Evolutionary conservation across 192 early-diverging fungal species (phyloP), one percentile per base, ranked within the genome.

Genomic region (Pilaira anomala): DNA sequence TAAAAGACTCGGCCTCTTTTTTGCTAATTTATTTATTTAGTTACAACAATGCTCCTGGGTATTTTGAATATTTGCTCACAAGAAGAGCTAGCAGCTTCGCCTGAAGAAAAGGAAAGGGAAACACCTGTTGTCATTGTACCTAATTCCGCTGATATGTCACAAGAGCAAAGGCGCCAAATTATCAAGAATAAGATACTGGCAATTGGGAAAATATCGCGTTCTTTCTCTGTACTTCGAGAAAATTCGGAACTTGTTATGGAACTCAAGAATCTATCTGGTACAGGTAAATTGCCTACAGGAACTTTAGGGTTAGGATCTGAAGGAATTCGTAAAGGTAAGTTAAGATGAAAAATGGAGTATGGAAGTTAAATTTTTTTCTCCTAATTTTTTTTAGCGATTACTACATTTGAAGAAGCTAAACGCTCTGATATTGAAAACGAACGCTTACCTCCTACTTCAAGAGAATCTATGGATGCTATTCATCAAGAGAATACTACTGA

Each of bases 21-120:
- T n/a, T 36, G 2, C 22, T 55, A 16, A 22, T 24, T 36, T 29
- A 18, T 33, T 9, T 54, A 7, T 28, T 33, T 73, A 92, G 90
- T 98, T 69, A 95, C 94, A 18, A 92, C 96, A 42, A 98, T 98
- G 95, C 79, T 98, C 30, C 66, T 97, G 49, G 93, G 88, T 5
- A 92, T 98, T 63, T 79, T 98, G 39, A 92, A 92, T 69, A 93
- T 94, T 44, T 97, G 95, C 78, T 93, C 84, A 75, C 93, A 94
- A 75, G 93, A 95, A 63, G 96, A 98, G 79, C 78, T 97, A 22
- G 78, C 73, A 54, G 33, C 33, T 36, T 9, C 33, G 11, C 82
- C 83, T 59, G 86, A 85, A 45, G 83, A 85, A 16, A 33, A 21
- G 16, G 36, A 39, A 16, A 16, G 39, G 6, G 41, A 60, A 49